A percentile compares a stretch with the other conserved stretches of the same genome.
phyloP scores from a whole-genome alignment of 2,329 filamentous ascomycete genomes.

The Ambrosiella beaveri region DNA sequence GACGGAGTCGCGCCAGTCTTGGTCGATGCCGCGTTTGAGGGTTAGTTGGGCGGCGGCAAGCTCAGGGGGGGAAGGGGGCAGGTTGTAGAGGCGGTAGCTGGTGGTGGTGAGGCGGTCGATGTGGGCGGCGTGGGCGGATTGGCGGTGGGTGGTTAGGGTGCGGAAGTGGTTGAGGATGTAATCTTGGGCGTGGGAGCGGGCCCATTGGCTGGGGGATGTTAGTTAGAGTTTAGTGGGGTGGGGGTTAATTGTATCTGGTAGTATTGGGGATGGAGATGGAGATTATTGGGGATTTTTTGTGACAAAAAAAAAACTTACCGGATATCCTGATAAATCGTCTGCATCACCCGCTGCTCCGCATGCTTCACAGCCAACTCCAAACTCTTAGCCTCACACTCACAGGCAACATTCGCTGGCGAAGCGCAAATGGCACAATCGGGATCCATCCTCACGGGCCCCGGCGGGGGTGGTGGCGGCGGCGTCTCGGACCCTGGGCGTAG shows the following conservation, averaged over 20 bases:
- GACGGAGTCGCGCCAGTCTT: constrained; percentile 61
- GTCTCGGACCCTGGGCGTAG: not conserved
- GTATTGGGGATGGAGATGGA: not conserved
- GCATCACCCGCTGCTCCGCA: constrained; percentile 47
- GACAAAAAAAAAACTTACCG: constrained; percentile 29
- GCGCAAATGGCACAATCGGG: constrained; percentile 52
- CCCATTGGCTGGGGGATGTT: constrained; percentile 38
- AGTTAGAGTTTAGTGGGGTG: not conserved
- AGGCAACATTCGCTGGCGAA: constrained; percentile 38
- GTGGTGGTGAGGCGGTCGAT: constrained; percentile 38
- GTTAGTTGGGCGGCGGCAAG: constrained; percentile 46
- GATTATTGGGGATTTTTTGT: not conserved
- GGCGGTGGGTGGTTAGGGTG: constrained; percentile 42
- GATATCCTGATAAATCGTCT: constrained; percentile 43
- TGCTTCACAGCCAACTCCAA: constrained; percentile 45
- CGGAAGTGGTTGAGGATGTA: constrained; percentile 51
- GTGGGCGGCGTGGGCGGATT: constrained; percentile 36
- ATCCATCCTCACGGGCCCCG: constrained; percentile 40
- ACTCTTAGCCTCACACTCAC: constrained; percentile 49
- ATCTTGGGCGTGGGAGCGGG: constrained; percentile 47
- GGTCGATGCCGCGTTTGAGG: constrained; percentile 57
- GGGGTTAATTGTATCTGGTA: not conserved
- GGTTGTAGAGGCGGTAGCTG: constrained; percentile 39
- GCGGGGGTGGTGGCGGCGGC: not conserved
- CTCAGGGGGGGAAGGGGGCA: constrained; percentile 41